A percentile compares a stretch with the other conserved stretches of the same genome.
phyloP scores from a whole-genome alignment of 495 filamentous ascomycete species.

The Penicillium longicatenatum region DNA sequence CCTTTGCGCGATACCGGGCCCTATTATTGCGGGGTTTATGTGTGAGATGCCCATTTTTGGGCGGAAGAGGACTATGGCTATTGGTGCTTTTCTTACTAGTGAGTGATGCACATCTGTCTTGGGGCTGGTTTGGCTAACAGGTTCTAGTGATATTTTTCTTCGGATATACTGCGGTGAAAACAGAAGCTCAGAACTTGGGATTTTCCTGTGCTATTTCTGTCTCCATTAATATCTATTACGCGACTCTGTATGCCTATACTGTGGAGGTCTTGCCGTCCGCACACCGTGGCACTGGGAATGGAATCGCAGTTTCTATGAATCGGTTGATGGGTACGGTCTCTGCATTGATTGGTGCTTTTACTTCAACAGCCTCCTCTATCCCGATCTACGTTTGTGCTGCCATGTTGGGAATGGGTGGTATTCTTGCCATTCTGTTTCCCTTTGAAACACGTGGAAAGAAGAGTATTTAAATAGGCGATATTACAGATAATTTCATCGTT shows the following conservation, averaged over 20 bases:
- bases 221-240: slow-evolving; percentile 50
- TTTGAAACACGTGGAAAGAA: slow-evolving; percentile 33
- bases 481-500: not conserved
- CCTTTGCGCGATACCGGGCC: slow-evolving; percentile 39
- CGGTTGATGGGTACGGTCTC: slow-evolving; percentile 41
- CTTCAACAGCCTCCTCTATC: slow-evolving; percentile 34
- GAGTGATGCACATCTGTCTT: not conserved
- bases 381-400: slow-evolving; percentile 44
- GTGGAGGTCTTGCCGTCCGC: slow-evolving; percentile 46
- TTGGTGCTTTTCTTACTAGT: slow-evolving; percentile 43
- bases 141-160: slow-evolving; percentile 38
- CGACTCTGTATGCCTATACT: slow-evolving; percentile 49
- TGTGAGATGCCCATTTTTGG: slow-evolving; percentile 37
- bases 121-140: not conserved
- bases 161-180: slow-evolving; percentile 46
- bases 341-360: slow-evolving; percentile 40
- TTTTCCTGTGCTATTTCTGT: slow-evolving; percentile 44
- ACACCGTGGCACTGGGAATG: slow-evolving; percentile 46
- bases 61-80: slow-evolving; percentile 38
- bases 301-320: slow-evolving; percentile 42
- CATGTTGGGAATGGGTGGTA: slow-evolving; percentile 31
- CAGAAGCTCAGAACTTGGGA: slow-evolving; percentile 42
- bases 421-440: slow-evolving; percentile 39
- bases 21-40: slow-evolving; percentile 40
- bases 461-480: slow-evolving; percentile 13